Evolutionary conservation across 106 monocot species (phyloP).

Genomic region (Dioscorea dumetorum): DNA sequence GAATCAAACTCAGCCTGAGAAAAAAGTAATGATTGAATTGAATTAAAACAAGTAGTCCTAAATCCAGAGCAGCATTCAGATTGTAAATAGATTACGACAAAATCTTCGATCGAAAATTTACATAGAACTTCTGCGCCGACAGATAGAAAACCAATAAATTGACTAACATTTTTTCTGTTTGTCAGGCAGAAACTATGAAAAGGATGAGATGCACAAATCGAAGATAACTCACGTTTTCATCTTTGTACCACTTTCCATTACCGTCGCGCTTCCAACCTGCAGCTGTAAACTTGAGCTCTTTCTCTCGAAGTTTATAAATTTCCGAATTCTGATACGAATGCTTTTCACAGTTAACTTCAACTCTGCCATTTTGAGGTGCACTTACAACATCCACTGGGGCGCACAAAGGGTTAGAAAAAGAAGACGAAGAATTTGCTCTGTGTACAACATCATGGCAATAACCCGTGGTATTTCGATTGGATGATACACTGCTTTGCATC

Average conservation of each 20-base stretch:
- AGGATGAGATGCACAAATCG: neutral
- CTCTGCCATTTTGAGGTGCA: neutral
- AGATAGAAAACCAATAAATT: too few relatives aligned
- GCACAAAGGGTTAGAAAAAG: slow-evolving; percentile 2
- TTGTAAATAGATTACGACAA: neutral
- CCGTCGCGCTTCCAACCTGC: slow-evolving; percentile 82
- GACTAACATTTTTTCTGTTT: too few relatives aligned
- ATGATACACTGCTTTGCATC: slow-evolving; percentile 13
- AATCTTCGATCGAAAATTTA: too few relatives aligned
- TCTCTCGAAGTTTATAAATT: slow-evolving; percentile 23
- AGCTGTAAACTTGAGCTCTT: slow-evolving; percentile 61
- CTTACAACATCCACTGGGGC: neutral
- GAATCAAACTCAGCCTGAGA: slow-evolving; percentile 75
- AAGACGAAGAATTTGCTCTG: neutral
- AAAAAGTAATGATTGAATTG: neutral
- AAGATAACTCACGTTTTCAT: slow-evolving; percentile 60
- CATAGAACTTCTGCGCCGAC: too few relatives aligned
- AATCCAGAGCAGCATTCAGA: neutral
- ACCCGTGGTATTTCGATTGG: slow-evolving; percentile 2
- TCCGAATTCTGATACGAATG: slow-evolving; percentile 18
- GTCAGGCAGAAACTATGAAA: neutral
- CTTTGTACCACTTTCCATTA: slow-evolving; percentile 72
- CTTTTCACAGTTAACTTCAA: slow-evolving; percentile 5
- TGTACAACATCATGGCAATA: neutral
- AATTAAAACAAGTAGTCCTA: neutral